Evolutionary conservation across 2,329 filamentous ascomycete genomes (phyloP), one percentile per base, ranked within the genome.

Genomic region (Podosphaera fusca): DNA sequence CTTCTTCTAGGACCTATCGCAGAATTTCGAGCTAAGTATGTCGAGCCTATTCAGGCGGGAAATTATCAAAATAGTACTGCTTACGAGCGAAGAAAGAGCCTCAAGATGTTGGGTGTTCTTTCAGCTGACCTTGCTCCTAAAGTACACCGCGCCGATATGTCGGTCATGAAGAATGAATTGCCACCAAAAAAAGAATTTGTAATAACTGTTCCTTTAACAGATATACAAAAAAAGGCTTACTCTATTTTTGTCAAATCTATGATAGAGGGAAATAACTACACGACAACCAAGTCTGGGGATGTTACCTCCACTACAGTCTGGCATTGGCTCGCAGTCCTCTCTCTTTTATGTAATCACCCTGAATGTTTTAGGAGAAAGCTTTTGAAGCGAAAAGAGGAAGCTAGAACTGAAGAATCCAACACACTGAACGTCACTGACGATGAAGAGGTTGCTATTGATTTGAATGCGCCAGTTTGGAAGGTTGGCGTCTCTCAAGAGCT

Each of bases 111-210:
- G 7, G 76, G 77, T 40, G 79, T 83, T 3, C 73, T 95, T 35
- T 86, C 85, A 62, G 69, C 75, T 31, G 81, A 83, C 49, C 79
- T 95, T 30, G 77, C 76, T 0, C 84, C 87, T 4, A 94, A 94
- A 68, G 80, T 94, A 14, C 75, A 89, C 64, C 79, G 89, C 34
- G 79, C 77, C 6, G 87, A 85, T 55, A 82, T 87, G 59, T 75
- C 76, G 1, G 79, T 76, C 4, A 71, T 94, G 49, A 75, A 76
- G 60, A 72, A 80, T 10, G 78, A 81, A 45, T 71, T 95, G 49
- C 85, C 85, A 2, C 71, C 73, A 0, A 95, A 95, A 67, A 77
- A 76, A 6, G 89, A 95, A 65, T 95, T 90, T 54, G 77, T 94
- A 35, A 76, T 95, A 56, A 84, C 76, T 2, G 72, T 95, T 4